phyloP scores from a whole-genome alignment of 2,329 filamentous ascomycete genomes.

The Pseudogymnoascus sp. region DNA sequence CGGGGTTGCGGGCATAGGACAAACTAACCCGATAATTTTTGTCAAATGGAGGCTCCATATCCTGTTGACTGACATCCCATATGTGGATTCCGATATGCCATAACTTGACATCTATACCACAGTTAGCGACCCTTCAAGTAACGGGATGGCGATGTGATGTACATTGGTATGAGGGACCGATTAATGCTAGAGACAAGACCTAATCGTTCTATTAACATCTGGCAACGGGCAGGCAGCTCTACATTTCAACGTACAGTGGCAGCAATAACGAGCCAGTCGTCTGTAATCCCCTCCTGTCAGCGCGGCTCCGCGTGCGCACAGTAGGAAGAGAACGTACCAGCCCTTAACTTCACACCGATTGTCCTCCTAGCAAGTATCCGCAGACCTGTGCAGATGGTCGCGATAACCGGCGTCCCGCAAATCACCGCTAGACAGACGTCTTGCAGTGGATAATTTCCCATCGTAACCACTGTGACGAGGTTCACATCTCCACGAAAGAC shows the following conservation, averaged over 20 bases:
- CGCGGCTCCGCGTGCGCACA: neutral
- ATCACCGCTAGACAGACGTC: neutral
- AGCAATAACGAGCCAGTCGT: neutral
- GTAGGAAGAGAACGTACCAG: neutral
- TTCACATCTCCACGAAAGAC: neutral
- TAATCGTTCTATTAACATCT: neutral
- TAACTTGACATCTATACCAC: neutral
- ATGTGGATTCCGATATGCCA: neutral
- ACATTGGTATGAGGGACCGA: neutral
- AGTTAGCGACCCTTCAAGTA: neutral
- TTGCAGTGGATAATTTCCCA: neutral
- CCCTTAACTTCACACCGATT: neutral
- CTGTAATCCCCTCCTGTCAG: neutral
- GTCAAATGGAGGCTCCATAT: neutral
- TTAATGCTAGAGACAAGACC: neutral
- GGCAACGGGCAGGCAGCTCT: neutral
- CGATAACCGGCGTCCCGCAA: neutral
- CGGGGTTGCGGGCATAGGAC: neutral
- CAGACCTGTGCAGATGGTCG: neutral
- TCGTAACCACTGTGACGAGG: neutral
- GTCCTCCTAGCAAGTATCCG: neutral
- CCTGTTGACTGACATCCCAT: neutral
- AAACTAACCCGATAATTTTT: neutral
- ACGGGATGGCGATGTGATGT: neutral
- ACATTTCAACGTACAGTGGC: neutral